Evolutionary conservation across 495 filamentous ascomycete species (phyloP), one percentile per base, ranked within the genome.

Genomic region (Aspergillus panamensis): DNA sequence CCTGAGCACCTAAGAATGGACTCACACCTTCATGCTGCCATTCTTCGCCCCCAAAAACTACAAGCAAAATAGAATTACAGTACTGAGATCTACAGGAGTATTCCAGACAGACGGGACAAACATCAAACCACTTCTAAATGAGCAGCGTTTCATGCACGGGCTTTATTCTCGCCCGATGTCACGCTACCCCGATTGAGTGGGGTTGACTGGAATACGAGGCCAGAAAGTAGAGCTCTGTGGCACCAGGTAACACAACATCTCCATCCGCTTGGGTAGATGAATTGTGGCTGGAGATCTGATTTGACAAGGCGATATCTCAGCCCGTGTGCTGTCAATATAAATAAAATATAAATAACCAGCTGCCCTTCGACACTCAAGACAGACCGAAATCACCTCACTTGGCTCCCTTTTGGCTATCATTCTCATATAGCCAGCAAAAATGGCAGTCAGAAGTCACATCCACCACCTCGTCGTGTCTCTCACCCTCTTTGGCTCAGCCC

Each of bases 401-500:
- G 25, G 3, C 14, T 39, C 35, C 2, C 33, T 1, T 35, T 39
- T 10, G 35, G 35, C 3, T 12, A 39, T 3, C 35, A 13, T 39
- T 39, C 10, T 39, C 35, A 13, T 6, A n/a, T 39, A 3, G 6
- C 14, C 0, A 8, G 10, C 4, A 1, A 45, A 20, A 17, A 45
- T 45, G 42, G 16, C 19, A 13, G 9, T 45, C 6, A 4, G 9
- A 10, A 45, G 20, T 45, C 6, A 20, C 5, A 17, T 45, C 6
- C 42, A 20, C 9, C 42, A 20, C 16, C 16, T 21, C 7, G n/a
- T 3, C 9, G 42, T 45, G 42, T 45, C n/a, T 17, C 39, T 67
- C 7, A 56, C 59, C 14, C 32, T 67, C 8, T 21, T 50, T 6
- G 47, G 50, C 51, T 53, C 55, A 1, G 56, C 53, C 1, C 10